Base-by-base conservation (phyloP, 2,329 filamentous ascomycete genomes). In the Aureobasidium sp. region DNA sequence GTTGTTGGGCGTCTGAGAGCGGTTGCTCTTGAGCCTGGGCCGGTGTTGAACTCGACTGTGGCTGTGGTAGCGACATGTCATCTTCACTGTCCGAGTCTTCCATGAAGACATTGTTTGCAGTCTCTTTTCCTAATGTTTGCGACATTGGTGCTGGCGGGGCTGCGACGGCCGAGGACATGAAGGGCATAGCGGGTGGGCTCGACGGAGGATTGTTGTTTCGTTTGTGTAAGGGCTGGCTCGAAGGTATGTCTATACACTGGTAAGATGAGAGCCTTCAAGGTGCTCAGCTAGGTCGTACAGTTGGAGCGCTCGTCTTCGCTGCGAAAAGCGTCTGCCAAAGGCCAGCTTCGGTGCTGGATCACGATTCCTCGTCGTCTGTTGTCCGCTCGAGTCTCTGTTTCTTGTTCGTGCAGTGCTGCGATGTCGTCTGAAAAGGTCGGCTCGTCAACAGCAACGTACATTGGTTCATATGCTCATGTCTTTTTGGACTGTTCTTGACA, bases 181-280 rank as follows among this genome's bases (percentile, higher is more conserved):
- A 78, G 29, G 83, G 75, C 84, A 88, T 88, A 61, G 81, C 82
- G n/a, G 81, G 84, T 42, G 78, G 76, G 31, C 78, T 80, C 1
- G 76, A 78, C 53, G 60, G 64, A 62, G 61, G 67, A 65, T 62
- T 68, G 14, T 31, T 52, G 14, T 67, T 64, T 31, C 51, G 31
- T 25, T 39, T 49, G 25, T 49, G 8, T 1, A 51, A 15, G 17
- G 36, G 25, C 14, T 62, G 48, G 17, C 55, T 45, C 29, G 41
- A 41, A 36, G 55, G 55, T 12, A 58, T 29, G 27, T 41, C 62
- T 61, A 25, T 17, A 11, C 20, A 11, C 12, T n/a, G 17, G 20
- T 62, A 7, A 57, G 47, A 56, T 7, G 34, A 9, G 27, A 22
- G 34, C 15, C 14, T 8, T 44, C 39, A 25, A 20, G 4, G 7